Base-by-base conservation (phyloP, 1,139 yeast species). In the Nadsonia starkeyi-henricii region DNA sequence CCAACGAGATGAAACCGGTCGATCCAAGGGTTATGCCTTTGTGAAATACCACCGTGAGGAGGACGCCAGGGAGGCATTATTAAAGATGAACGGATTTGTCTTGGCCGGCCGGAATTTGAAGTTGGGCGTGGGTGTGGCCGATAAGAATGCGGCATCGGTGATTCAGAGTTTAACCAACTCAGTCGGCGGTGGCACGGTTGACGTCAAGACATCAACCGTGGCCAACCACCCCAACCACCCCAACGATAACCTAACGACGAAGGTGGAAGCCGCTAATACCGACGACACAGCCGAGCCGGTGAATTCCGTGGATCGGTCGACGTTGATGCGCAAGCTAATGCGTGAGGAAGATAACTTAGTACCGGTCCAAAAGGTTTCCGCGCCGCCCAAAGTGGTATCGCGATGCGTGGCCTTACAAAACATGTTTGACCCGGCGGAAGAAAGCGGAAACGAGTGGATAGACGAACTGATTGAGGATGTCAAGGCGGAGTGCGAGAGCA, bases 391-490 rank as follows among this genome's bases (percentile, higher is more conserved):
- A 18, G 45, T 47, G 17, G 52, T 61, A 9, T 59, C 67, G 3
- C 55, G 65, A 36, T 66, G 69, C 50, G 51, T 66, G 33, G 48
- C 62, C 17, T 54, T 66, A 20, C 54, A 55, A 36, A 65, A 66
- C 54, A 66, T 66, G 70, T 66, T 67, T 55, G 62, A 66, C 47
- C 57, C 65, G 3, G 54, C 54, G 15, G 65, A 62, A n/a, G 64
- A 61, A 57, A 49, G 65, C 59, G 28, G 43, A 1, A 19, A 44
- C 19, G 37, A 30, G 17, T 3, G 23, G 28, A 45, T 5, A 23
- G 39, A 46, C 36, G 70, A 66, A 47, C 60, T 66, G 19, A 66
- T 62, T 45, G 67, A 65, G 26, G 71, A 66, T 50, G 68, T 67
- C 41, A 56, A 56, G 37, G 58, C 57, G 3, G 70, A 66, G 50